Percentiles rank a stretch among this genome's conserved stretches.
Evolutionary conservation across 2,329 filamentous ascomycete genomes (phyloP).

Genomic region (Penicillium sp.): DNA sequence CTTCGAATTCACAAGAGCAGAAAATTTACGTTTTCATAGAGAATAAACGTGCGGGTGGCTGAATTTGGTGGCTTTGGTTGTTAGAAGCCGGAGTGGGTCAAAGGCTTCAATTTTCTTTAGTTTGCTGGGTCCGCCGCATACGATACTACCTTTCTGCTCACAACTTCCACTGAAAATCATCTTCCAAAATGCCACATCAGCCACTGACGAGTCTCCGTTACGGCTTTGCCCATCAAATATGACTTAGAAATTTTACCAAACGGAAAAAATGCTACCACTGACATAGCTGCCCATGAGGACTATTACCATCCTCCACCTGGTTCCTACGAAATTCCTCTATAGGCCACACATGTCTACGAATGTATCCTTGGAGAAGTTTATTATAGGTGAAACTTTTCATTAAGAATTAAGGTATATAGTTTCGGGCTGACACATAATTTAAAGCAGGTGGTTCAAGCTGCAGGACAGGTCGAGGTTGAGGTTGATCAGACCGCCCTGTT

Average conservation of each 20-base stretch:
- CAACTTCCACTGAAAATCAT: not conserved
- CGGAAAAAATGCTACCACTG: no score
- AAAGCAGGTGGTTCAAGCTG: slow-evolving; percentile 14
- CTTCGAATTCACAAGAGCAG: no score
- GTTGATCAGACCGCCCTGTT: slow-evolving; percentile 13
- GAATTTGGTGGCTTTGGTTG: not conserved
- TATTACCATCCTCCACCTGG: no score
- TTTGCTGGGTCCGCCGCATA: not conserved
- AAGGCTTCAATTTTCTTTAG: not conserved
- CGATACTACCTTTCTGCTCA: not conserved
- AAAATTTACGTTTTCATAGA: no score
- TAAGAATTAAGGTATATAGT: not conserved
- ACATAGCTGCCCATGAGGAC: no score
- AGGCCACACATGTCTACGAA: not conserved
- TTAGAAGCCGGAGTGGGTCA: not conserved
- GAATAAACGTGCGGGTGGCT: not conserved
- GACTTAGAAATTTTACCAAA: not conserved
- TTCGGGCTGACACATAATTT: not conserved
- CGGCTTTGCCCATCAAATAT: not conserved
- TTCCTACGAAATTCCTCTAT: no score
- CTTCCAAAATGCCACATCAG: not conserved
- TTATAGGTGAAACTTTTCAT: not conserved
- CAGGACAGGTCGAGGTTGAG: slow-evolving; percentile 14
- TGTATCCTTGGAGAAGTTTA: not conserved
- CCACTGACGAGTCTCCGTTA: not conserved